Evolutionary conservation across 2,329 filamentous ascomycete genomes (phyloP).

Genomic region (Didymella lethalis): DNA sequence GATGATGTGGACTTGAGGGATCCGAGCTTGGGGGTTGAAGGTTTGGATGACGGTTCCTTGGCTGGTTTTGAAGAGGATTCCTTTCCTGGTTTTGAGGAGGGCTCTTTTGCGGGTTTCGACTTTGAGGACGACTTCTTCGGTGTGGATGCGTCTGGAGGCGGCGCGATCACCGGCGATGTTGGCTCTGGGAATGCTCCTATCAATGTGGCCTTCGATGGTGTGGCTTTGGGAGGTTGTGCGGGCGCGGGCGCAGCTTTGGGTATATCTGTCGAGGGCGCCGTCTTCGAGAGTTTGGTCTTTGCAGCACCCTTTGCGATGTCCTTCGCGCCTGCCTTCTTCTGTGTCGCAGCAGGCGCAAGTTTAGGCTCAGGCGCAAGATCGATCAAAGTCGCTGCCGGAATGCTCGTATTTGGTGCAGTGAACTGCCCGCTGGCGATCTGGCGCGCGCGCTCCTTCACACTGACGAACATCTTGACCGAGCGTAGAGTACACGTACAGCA

Average conservation of each 20-base stretch:
- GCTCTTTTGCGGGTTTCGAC: slow-evolving; percentile 1
- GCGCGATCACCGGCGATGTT: neutral
- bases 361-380: slow-evolving; percentile 11
- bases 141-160: slow-evolving; percentile 2
- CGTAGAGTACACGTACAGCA: slow-evolving; percentile 15
- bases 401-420: slow-evolving; percentile 2
- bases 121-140: slow-evolving; percentile 16
- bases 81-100: neutral
- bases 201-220: slow-evolving; percentile 3
- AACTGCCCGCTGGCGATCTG: slow-evolving; percentile 27
- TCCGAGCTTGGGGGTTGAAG: slow-evolving; percentile 1
- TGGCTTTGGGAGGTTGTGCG: neutral
- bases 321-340: slow-evolving; percentile 7
- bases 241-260: neutral
- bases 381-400: slow-evolving; percentile 1
- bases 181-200: slow-evolving; percentile 2
- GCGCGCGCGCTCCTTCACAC: slow-evolving; percentile 26
- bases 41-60: slow-evolving; percentile 6
- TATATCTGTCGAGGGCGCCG: slow-evolving; percentile 4
- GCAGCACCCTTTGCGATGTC: neutral
- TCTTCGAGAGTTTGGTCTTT: slow-evolving; percentile 6
- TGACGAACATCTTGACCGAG: slow-evolving; percentile 24
- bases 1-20: slow-evolving; percentile 1
- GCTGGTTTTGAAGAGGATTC: neutral
- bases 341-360: slow-evolving; percentile 3